These are phyloP conservation scores for Fusarium sp. DNA, from an alignment of 2,329 filamentous ascomycete species.

Conservation along the genomic window DNA sequence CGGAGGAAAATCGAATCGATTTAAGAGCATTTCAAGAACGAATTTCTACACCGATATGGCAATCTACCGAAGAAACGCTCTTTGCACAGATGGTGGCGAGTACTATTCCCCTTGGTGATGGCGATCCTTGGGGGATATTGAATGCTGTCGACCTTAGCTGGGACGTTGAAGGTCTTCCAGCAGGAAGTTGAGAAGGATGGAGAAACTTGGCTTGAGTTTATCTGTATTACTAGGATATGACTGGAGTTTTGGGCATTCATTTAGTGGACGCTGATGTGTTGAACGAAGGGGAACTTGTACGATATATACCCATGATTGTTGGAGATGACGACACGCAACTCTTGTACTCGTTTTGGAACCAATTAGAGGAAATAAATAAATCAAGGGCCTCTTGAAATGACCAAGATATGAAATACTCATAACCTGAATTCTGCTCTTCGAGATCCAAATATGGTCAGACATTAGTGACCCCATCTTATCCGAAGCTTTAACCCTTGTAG, in stretches of 20 bases:
- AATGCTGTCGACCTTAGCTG: constrained; percentile 41
- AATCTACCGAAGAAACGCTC: constrained; percentile 44
- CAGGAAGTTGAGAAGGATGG: background rate
- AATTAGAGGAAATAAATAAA: background rate
- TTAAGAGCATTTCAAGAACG: constrained; percentile 48
- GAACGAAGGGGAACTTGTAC: constrained; percentile 22
- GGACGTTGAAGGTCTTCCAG: constrained; percentile 25
- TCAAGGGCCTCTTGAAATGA: background rate
- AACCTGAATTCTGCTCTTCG: background rate
- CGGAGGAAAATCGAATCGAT: constrained; percentile 50
- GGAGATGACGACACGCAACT: constrained; percentile 19
- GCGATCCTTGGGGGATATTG: constrained; percentile 46
- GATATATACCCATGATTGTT: constrained; percentile 26
- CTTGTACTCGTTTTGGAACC: constrained; percentile 19
- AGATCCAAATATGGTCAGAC: background rate
- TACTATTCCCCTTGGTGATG: constrained; percentile 32
- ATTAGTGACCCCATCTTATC: constrained; percentile 7
- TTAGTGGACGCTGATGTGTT: background rate
- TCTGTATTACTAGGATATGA: background rate
- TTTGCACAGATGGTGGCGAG: constrained; percentile 42
- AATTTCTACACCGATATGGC: constrained; percentile 45
- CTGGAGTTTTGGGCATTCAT: constrained; percentile 2
- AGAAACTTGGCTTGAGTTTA: background rate
- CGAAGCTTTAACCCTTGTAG: constrained; percentile 17
- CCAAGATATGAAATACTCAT: background rate